Percentiles rank a stretch among this genome's conserved stretches.
These are phyloP conservation scores for Shiraia sp. DNA, from an alignment of 2,329 filamentous ascomycete genomes.

Conservation along the genomic window DNA sequence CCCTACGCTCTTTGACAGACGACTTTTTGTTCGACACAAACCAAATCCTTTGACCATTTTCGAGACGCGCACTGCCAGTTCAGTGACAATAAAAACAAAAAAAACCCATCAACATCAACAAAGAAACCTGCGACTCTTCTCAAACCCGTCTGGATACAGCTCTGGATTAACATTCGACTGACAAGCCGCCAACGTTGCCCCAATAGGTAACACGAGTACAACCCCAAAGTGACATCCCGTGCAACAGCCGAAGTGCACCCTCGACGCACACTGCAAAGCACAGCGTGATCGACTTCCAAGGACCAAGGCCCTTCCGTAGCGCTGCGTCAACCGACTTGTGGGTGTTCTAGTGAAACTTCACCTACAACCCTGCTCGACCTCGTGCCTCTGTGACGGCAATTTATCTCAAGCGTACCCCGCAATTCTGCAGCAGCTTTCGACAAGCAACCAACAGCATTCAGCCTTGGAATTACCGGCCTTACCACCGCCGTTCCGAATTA, in stretches of 20 bases:
- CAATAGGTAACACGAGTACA: constrained; percentile 33
- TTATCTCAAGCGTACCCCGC: constrained; percentile 44
- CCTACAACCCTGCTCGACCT: constrained; percentile 21
- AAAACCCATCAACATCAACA: constrained; percentile 3
- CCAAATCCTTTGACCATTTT: constrained; percentile 19
- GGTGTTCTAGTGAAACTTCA: constrained; percentile 18
- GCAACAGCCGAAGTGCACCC: constrained; percentile 32
- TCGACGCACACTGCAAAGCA: constrained; percentile 22
- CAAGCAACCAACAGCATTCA: constrained; percentile 31
- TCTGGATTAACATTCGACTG: constrained; percentile 9
- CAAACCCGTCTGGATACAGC: constrained; percentile 10
- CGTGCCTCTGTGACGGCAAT: constrained; percentile 32
- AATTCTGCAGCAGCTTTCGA: constrained; percentile 26
- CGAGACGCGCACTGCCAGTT: constrained; percentile 33
- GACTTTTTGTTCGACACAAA: constrained; percentile 19
- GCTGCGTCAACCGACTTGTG: constrained; percentile 23
- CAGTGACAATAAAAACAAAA: constrained; percentile 15
- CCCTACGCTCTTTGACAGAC: constrained; percentile 45
- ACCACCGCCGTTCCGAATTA: constrained; percentile 26
- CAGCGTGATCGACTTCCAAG: constrained; percentile 25
- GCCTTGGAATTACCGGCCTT: constrained; percentile 37
- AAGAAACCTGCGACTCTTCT: constrained; percentile 5
- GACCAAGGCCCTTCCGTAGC: constrained; percentile 23
- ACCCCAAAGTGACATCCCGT: constrained; percentile 27
- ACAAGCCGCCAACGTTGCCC: constrained; percentile 17